These are phyloP conservation scores for Gastroboletus turbinatus DNA, from an alignment of 1,284 basidiomycete species.

Conservation along the genomic window DNA sequence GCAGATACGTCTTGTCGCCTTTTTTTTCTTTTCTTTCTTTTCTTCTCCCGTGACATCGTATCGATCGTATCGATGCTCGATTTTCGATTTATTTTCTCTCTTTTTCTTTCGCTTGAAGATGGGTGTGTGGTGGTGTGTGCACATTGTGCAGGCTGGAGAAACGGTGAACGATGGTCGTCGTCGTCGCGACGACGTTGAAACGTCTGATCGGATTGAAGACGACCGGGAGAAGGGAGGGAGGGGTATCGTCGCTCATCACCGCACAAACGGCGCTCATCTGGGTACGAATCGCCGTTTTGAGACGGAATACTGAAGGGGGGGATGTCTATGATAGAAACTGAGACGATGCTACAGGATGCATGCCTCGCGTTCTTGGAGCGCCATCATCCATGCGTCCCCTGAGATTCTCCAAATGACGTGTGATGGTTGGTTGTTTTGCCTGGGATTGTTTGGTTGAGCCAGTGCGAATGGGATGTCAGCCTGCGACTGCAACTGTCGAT, in stretches of 20 bases:
- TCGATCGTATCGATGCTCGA: neutral
- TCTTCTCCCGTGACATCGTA: neutral
- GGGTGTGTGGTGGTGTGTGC: neutral
- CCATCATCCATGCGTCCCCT: neutral
- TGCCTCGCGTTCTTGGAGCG: slow-evolving; percentile 7
- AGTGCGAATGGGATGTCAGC: slow-evolving; percentile 1
- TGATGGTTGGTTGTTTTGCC: neutral
- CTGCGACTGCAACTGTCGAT: neutral
- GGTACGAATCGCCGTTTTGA: slow-evolving; percentile 10
- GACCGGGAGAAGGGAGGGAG: neutral
- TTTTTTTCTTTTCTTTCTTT: too few species aligned
- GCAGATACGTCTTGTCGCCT: neutral
- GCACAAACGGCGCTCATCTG: neutral
- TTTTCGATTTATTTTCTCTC: neutral
- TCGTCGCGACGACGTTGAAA: neutral
- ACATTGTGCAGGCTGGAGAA: neutral
- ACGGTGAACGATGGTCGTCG: too few species aligned
- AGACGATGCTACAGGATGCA: slow-evolving; percentile 1
- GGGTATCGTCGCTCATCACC: neutral
- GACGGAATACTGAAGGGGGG: neutral
- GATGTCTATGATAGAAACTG: neutral
- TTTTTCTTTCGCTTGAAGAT: neutral
- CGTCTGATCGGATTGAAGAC: neutral
- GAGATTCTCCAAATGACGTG: neutral
- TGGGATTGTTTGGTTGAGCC: neutral